Conservation (phyloP, 2,329 filamentous ascomycete species). For the Trichoderma oligosporum region DNA sequence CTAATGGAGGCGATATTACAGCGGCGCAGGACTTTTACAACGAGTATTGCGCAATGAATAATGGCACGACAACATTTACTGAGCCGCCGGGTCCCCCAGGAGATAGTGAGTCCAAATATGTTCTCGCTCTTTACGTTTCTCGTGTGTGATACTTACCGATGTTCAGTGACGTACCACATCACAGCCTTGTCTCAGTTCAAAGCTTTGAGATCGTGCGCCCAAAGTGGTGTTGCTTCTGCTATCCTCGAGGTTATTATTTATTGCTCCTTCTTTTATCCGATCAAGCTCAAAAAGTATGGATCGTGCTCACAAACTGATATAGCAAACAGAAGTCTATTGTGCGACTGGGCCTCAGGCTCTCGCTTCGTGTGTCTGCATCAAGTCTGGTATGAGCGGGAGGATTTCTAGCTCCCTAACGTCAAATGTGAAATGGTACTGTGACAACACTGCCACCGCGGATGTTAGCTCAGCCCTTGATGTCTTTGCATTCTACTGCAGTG, state of each 20-base stretch:
- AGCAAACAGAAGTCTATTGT: constrained; percentile 39
- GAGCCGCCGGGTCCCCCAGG: constrained; percentile 45
- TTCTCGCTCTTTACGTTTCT: neutral
- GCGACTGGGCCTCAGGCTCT: constrained; percentile 45
- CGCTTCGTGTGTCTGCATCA: constrained; percentile 52
- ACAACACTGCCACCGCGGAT: constrained; percentile 41
- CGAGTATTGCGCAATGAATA: constrained; percentile 50
- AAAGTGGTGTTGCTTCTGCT: constrained; percentile 41
- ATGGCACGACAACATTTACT: constrained; percentile 49
- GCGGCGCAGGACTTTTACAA: constrained; percentile 49
- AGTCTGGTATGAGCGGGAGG: constrained; percentile 43
- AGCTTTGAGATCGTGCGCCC: constrained; percentile 44
- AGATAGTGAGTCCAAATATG: constrained; percentile 41
- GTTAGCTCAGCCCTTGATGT: constrained; percentile 45
- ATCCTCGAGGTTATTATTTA: constrained; percentile 38
- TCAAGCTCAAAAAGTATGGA: neutral
- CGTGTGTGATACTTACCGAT: constrained; percentile 21
- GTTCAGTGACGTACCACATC: constrained; percentile 51
- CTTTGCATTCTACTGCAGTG: constrained; percentile 48
- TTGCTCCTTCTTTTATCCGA: neutral
- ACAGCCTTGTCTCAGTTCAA: constrained; percentile 47
- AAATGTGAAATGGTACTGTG: constrained; percentile 43
- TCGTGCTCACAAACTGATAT: neutral
- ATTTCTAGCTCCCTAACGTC: constrained; percentile 45
- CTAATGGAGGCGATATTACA: constrained; percentile 43